phyloP scores from a whole-genome alignment of 129 eudicot species.

The Mikania micrantha region DNA sequence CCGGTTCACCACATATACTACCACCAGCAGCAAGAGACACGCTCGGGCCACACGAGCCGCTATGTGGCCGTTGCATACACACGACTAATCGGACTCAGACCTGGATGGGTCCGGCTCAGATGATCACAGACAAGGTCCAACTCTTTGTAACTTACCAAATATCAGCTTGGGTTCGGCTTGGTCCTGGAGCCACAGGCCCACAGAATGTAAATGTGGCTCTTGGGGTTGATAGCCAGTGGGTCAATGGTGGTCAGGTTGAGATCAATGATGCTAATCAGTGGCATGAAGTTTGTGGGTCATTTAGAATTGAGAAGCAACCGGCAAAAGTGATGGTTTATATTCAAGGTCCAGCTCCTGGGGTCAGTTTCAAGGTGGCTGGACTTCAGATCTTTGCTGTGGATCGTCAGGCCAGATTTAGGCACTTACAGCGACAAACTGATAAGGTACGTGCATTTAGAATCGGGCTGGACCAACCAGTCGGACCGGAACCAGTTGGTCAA shows the following conservation, averaged over 20 bases:
- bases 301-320: conserved; percentile 70
- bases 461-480: no score
- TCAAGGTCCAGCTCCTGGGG: conserved; percentile 83
- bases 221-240: conserved; percentile 84
- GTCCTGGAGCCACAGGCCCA: conserved; percentile 63
- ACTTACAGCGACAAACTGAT: conserved; percentile 55
- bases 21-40: conserved; percentile 82
- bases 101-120: conserved; percentile 99
- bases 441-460: conserved; percentile 38
- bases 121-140: conserved; percentile 71
- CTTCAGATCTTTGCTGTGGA: conserved; percentile 80
- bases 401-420: conserved; percentile 58
- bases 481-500: no score
- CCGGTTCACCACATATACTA: conserved; percentile 70
- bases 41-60: conserved; percentile 51
- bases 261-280: conserved; percentile 48
- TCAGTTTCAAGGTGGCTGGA: conserved; percentile 76
- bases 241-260: conserved; percentile 89
- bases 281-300: conserved; percentile 90
- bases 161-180: conserved; percentile 82
- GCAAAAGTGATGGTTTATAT: conserved; percentile 77
- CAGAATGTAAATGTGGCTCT: conserved; percentile 77
- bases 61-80: conserved; percentile 70
- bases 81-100: conserved; percentile 74
- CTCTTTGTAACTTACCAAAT: conserved; percentile 80